Base-by-base conservation (phyloP, 768 basidiomycete species). In the Lactifluus echinatus region DNA sequence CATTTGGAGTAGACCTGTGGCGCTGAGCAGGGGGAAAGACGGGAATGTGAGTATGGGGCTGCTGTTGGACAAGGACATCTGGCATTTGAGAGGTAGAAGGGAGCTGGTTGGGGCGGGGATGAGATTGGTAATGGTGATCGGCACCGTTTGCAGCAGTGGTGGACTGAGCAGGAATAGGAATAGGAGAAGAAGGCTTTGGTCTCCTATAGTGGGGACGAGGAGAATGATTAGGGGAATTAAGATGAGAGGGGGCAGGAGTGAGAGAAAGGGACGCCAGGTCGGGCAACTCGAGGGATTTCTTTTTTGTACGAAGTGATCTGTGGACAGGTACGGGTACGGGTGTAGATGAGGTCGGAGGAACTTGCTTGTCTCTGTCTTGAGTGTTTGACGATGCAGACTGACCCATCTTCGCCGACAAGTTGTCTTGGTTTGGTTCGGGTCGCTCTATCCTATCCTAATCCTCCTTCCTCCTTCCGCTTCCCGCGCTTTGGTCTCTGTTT, bases 231-330 rank as follows among this genome's bases (percentile, higher is more conserved):
- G 72, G 68, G 45, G 74, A 71, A 56, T 63, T 65, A 43, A 67
- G 70, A 55, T 67, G 66, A 28, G 73, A 71, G 42, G 70, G 63
- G 48, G 70, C 70, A 56, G 76, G 75, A 55, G 78, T 75, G 59
- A 79, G 65, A 44, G 76, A 71, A 61, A 79, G 75, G 57, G 72
- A 71, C 12, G 78, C 78, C 64, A 89, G 81, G 73, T 88, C 87
- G 52, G 87, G 87, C 24, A 89, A 76, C 67, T 89, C 85, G 19
- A 89, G 79, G 0, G 84, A 85, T 66, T 77, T 81, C 71, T 85
- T 87, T 75, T 84, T 87, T 21, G 75, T 74, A 39, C 83, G 75
- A 56, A 87, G 71, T 43, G 85, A 84, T 31, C 75, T 74, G 68
- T 86, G 84, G 0, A 82, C 71, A 75, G 39, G 65, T 71, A 39